Percentiles rank a stretch among this genome's conserved stretches.
phyloP scores from a whole-genome alignment of 805 yeast genomes.

The Spencermartinsiella europaea region DNA sequence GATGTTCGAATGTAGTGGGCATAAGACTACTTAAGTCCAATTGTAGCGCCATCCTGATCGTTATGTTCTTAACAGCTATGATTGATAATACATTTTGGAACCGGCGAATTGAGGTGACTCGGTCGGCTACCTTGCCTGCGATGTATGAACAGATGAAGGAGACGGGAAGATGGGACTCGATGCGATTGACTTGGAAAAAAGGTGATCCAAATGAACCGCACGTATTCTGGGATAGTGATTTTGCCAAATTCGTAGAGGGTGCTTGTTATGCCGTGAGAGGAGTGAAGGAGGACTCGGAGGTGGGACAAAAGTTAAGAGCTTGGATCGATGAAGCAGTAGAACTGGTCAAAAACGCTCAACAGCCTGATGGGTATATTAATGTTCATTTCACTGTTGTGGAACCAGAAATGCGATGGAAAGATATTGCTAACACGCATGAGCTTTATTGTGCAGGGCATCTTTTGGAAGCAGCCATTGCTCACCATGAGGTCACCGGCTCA shows the following conservation, averaged over 20 bases:
- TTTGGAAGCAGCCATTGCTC: constrained; percentile 26
- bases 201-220: constrained; percentile 2
- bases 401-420: constrained; percentile 18
- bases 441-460: constrained; percentile 25
- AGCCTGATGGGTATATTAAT: constrained; percentile 27
- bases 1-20: too few species aligned
- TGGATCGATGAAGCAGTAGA: constrained; percentile 22
- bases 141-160: constrained; percentile 1
- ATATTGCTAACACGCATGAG: constrained; percentile 16
- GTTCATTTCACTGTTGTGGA: constrained; percentile 22
- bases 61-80: too few species aligned
- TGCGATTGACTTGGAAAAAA: not conserved
- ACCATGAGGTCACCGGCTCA: constrained; percentile 21
- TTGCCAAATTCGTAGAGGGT: constrained; percentile 27
- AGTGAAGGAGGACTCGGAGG: constrained; percentile 7
- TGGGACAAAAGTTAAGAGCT: not conserved
- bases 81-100: constrained; percentile 12
- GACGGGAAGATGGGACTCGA: constrained; percentile 4
- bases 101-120: not conserved
- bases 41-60: too few species aligned
- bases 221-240: constrained; percentile 28
- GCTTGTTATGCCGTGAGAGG: constrained; percentile 22
- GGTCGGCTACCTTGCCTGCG: constrained; percentile 1
- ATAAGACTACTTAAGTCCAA: too few species aligned
- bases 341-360: constrained; percentile 24